Conservation (phyloP, 768 basidiomycete species). For the Lyophyllum decastes region DNA sequence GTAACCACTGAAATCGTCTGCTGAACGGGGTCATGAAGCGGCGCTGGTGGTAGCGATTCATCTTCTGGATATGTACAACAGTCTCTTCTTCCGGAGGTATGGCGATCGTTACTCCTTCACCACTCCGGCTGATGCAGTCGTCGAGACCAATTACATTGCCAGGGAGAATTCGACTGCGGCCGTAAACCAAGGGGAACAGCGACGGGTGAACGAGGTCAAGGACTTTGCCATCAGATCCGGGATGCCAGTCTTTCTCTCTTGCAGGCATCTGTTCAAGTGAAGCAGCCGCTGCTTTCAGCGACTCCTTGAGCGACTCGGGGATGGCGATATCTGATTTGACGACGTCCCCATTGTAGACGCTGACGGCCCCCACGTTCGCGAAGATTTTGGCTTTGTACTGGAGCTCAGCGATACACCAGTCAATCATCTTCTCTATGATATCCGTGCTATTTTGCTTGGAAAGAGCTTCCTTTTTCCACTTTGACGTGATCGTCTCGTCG, state of each 20-base stretch:
- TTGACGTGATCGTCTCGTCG: conserved; percentile 9
- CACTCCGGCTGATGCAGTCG: conserved; percentile 16
- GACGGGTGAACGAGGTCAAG: too few relatives aligned
- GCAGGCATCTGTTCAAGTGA: conserved; percentile 34
- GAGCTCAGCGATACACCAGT: conserved; percentile 18
- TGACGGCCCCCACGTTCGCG: too few relatives aligned
- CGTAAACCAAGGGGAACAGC: conserved; percentile 36
- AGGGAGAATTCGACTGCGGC: conserved; percentile 18
- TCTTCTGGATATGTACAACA: background rate
- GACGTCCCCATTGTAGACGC: too few relatives aligned
- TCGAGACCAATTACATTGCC: conserved; percentile 10
- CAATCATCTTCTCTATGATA: conserved; percentile 14
- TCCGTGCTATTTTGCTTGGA: background rate
- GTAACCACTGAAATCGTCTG: conserved; percentile 21
- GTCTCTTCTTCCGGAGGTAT: conserved; percentile 3
- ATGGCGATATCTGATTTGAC: conserved; percentile 28
- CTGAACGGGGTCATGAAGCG: background rate
- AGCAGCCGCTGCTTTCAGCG: conserved; percentile 19
- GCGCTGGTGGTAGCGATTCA: too few relatives aligned
- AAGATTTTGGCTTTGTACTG: too few relatives aligned
- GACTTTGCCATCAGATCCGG: conserved; percentile 36
- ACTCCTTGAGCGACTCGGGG: conserved; percentile 14
- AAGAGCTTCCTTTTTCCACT: conserved; percentile 18
- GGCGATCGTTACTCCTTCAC: conserved; percentile 13
- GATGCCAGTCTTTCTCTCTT: conserved; percentile 41